Evolutionary conservation across 179 eudicot species (phyloP), one percentile per base, ranked within the genome.

Genomic region (Kewa caespitosa): DNA sequence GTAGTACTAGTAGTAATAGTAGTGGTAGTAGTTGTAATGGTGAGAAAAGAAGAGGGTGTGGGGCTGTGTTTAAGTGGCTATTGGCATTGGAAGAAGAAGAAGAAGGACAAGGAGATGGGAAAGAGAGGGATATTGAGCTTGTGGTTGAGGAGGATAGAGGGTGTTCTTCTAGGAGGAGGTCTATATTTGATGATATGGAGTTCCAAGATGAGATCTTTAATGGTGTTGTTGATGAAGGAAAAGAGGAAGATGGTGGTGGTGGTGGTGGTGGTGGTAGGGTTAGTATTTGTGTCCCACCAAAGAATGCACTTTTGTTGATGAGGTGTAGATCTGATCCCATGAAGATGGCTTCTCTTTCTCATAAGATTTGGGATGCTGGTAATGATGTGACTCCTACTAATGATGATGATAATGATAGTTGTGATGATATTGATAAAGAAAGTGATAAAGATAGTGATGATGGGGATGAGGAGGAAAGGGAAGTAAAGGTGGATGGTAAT

Each of bases 321-420:
- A 81, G 98, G 69, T 93, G 98, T 75, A 90, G 94, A 90, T 91
- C 97, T 81, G 97, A 93, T 84, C 98, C 97, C 0, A 62, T 85
- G 59, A 87, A 87, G 64, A 87, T 93, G 89, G 84, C 92, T 15
- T 85, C 92, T 33, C 87, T 93, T 75, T 84, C 92, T 33, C 83
- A 72, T 31, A 81, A 87, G 62, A 72, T 88, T 25, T 85, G 84
- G 89, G 92, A 83, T 18, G 60, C 88, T 8, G 71, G 78, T 64
- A n/a, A n/a, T n/a, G n/a, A n/a, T n/a, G n/a, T n/a, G n/a, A n/a
- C n/a, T n/a, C n/a, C n/a, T n/a, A n/a, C n/a, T n/a, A n/a, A n/a
- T n/a, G n/a, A n/a, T n/a, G n/a, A n/a, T n/a, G n/a, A n/a, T n/a
- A n/a, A n/a, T n/a, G n/a, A 73, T 79, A 55, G 59, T 72, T 8